phyloP scores from a whole-genome alignment of 129 eudicot genomes.

The Arctium minus region DNA sequence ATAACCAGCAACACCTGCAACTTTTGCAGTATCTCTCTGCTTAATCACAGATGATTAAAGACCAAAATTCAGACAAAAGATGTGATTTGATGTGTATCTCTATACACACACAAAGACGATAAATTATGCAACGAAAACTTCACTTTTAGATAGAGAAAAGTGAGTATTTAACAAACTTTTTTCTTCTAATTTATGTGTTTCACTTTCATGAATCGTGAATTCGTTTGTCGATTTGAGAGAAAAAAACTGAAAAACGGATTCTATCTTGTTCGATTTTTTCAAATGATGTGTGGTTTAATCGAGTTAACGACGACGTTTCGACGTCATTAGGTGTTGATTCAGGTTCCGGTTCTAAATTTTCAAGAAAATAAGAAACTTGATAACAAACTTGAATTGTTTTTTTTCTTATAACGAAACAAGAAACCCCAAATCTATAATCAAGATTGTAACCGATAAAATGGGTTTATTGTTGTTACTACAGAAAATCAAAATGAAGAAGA shows the following conservation, averaged over 20 bases:
- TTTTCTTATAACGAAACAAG: too few species aligned
- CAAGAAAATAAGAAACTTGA: too few species aligned
- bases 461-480: too few species aligned
- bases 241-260: constrained; percentile 24
- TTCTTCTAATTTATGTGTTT: too few species aligned
- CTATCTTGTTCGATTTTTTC: neutral
- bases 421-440: too few species aligned
- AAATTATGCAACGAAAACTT: constrained; percentile 12
- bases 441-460: too few species aligned
- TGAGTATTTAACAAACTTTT: too few species aligned
- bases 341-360: too few species aligned
- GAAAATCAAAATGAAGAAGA: too few species aligned
- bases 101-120: neutral
- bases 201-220: too few species aligned
- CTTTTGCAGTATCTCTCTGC: constrained; percentile 31
- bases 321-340: constrained; percentile 21
- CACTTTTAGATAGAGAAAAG: neutral
- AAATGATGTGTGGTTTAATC: constrained; percentile 66
- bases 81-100: constrained; percentile 30
- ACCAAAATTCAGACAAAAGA: constrained; percentile 13
- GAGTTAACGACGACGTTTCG: constrained; percentile 51
- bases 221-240: too few species aligned
- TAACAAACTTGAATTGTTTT: too few species aligned
- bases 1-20: constrained; percentile 20
- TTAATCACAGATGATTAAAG: constrained; percentile 1